Conservation (phyloP, 257 asterid genomes). For the Perilla frutescens region DNA sequence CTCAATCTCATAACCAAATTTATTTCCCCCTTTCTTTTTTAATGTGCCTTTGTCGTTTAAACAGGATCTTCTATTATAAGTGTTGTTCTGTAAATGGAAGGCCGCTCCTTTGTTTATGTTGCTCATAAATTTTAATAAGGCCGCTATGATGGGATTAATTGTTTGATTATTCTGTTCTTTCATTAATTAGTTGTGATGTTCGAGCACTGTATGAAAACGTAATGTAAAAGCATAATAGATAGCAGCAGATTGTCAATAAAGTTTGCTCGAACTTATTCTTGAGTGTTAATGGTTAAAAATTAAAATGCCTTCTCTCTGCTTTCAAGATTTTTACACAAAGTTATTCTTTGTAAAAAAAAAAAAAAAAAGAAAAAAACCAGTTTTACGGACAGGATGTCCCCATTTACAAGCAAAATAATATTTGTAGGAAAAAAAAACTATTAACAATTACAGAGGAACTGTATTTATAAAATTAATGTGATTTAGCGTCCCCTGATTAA, state of each 20-base stretch:
- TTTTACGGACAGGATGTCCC: not conserved
- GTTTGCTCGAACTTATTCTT: slow-evolving; percentile 31
- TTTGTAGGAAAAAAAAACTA: not conserved
- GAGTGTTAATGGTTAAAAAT: slow-evolving; percentile 24
- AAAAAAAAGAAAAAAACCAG: not conserved
- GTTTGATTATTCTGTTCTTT: not conserved
- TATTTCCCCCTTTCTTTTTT: no score
- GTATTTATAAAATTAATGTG: not conserved
- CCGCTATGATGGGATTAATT: not conserved
- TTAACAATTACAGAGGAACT: not conserved
- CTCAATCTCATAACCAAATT: no score
- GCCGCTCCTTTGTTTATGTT: no score
- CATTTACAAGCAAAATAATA: not conserved
- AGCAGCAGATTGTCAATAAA: slow-evolving; percentile 18
- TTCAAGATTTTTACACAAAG: slow-evolving; percentile 20
- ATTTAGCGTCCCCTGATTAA: not conserved
- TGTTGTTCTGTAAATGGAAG: no score
- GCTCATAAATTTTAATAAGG: no score
- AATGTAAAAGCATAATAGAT: slow-evolving; percentile 1
- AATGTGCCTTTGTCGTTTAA: no score
- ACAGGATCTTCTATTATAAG: no score
- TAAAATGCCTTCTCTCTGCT: slow-evolving; percentile 22
- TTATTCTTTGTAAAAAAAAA: slow-evolving; percentile 9
- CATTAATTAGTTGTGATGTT: not conserved
- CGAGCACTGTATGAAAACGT: not conserved